A percentile compares a stretch with the other conserved stretches of the same genome.
Conservation (phyloP, 2,329 filamentous ascomycete species). For the Scedosporium aurantiacum region DNA sequence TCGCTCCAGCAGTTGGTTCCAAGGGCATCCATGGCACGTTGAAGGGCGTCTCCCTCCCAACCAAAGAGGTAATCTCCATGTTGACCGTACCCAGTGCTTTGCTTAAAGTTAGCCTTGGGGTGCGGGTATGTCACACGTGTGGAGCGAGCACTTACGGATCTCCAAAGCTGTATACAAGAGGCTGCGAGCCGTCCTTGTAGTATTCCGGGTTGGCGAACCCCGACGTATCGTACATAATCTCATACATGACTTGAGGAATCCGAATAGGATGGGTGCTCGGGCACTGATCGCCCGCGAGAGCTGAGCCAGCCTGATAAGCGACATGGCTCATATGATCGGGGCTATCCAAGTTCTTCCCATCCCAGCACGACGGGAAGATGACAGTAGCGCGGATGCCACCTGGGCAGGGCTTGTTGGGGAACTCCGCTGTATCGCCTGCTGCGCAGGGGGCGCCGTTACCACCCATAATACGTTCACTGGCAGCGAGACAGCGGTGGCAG, state of each 20-base stretch:
- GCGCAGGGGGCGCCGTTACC: conserved; percentile 39
- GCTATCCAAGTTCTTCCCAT: conserved; percentile 6
- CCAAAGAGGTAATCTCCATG: conserved; percentile 26
- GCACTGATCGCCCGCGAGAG: conserved; percentile 18
- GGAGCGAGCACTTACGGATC: neutral
- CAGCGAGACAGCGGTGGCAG: conserved; percentile 20
- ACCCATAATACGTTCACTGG: conserved; percentile 8
- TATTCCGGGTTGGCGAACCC: conserved; percentile 7
- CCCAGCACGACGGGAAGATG: conserved; percentile 34
- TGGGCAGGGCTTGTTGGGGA: conserved; percentile 31
- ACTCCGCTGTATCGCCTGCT: conserved; percentile 36
- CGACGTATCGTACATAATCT: conserved; percentile 10
- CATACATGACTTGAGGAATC: conserved; percentile 7
- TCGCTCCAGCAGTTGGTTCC: conserved; percentile 3
- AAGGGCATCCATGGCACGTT: conserved; percentile 28
- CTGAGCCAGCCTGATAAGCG: conserved; percentile 8
- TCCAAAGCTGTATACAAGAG: conserved; percentile 7
- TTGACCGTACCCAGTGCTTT: conserved; percentile 22
- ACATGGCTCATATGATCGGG: conserved; percentile 7
- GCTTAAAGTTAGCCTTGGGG: neutral
- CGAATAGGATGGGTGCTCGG: conserved; percentile 6
- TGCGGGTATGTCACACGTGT: neutral
- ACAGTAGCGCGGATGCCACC: conserved; percentile 43
- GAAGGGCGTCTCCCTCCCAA: conserved; percentile 10
- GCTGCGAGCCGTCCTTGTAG: conserved; percentile 8